phyloP scores from a whole-genome alignment of 2,329 filamentous ascomycete genomes.

The Thermothelomyces thermophilus region DNA sequence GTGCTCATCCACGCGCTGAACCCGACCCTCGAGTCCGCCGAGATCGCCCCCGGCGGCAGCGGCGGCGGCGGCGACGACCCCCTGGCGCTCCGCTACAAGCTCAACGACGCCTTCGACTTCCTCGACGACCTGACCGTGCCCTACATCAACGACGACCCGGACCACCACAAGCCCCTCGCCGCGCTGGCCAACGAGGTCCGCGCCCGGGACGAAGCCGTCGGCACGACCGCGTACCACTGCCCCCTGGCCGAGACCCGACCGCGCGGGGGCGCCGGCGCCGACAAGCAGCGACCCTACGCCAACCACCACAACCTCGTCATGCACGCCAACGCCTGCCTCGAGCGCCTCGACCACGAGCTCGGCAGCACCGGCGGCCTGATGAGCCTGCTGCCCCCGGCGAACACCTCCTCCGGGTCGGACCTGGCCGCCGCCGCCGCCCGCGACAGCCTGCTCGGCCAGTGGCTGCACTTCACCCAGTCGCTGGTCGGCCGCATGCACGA shows the following conservation, averaged over 20 bases:
- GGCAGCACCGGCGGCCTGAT: conserved; percentile 49
- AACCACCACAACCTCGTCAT: conserved; percentile 44
- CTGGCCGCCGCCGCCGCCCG: conserved; percentile 40
- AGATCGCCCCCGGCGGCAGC: conserved; percentile 25
- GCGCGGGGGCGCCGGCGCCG: conserved; percentile 20
- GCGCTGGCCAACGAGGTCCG: conserved; percentile 42
- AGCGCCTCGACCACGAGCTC: conserved; percentile 54
- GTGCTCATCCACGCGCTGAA: conserved; percentile 45
- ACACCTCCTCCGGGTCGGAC: too few species aligned
- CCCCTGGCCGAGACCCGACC: conserved; percentile 32
- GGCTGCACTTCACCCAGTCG: conserved; percentile 48
- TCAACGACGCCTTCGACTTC: conserved; percentile 51
- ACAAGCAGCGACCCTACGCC: conserved; percentile 34
- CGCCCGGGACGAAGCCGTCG: conserved; percentile 35
- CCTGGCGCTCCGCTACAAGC: conserved; percentile 28
- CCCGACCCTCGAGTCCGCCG: conserved; percentile 31
- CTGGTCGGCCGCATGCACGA: conserved; percentile 50
- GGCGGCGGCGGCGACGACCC: neutral
- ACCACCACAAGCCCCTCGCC: conserved; percentile 42
- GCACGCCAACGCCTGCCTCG: conserved; percentile 55
- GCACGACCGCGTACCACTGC: conserved; percentile 40
- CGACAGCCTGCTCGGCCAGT: conserved; percentile 50
- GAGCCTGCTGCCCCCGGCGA: conserved; percentile 48
- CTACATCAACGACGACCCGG: conserved; percentile 43
- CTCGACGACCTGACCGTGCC: conserved; percentile 43